Evolutionary conservation across 2,329 filamentous ascomycete genomes (phyloP), one percentile per base, ranked within the genome.

Genomic region (Aotearoamyces nothofagi): DNA sequence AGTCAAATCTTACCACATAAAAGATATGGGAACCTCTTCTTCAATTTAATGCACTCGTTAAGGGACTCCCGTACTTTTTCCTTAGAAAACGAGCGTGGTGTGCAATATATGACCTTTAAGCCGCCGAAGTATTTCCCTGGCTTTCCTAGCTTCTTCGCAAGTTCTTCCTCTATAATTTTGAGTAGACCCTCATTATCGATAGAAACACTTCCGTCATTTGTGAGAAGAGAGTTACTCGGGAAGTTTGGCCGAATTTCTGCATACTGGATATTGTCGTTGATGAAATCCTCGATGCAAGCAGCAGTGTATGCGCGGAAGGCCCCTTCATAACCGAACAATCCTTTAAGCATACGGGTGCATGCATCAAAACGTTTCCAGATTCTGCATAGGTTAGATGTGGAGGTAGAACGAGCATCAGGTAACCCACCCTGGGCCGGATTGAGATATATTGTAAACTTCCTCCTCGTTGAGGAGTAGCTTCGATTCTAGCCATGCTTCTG

Each of bases 201-300:
- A 20, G 57, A 49, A 0, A 42, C 38, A 2, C 45, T 53, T 3
- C 72, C 73, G 33, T 77, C 61, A 40, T 75, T 60, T 13, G 45
- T 57, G 34, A 63, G 73, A 5, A 80, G 63, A 23, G 63, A 63
- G 41, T 79, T 79, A 30, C 54, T 60, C 60, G 79, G 67, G 24
- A 80, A 69, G 51, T 78, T 80, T 3, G 73, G 74, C 15, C 76
- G 62, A 22, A 80, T 66, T 50, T 81, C 76, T 15, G 73, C 74
- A 40, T 79, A 80, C 51, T 76, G 74, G 38, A 81, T 72, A 24
- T 68, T 68, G 43, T 80, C 73, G 5, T 56, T 43, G 13, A 70
- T 62, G 46, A 80, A 72, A 34, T 70, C 65, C 33, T 71, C 54
- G 8, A 79, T 65, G 12, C 68, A 69, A 3, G 54, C 46, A 7